A percentile compares a stretch with the other conserved stretches of the same genome.
Evolutionary conservation across 805 yeast species (phyloP).

Genomic region (Cyberlindnera japonica): DNA sequence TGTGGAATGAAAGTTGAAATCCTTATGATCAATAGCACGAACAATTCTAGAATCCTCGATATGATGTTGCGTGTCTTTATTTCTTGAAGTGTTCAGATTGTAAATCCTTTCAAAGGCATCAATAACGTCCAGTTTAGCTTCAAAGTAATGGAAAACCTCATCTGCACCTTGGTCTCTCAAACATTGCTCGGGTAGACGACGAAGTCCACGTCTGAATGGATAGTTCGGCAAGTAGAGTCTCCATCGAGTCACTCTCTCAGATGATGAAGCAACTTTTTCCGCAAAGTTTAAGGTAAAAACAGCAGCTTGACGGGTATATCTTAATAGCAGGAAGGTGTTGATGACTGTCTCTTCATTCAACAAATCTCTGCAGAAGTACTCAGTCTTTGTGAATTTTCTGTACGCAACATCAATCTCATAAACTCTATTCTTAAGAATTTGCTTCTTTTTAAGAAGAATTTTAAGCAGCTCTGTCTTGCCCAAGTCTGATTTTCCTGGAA

Average conservation of each 20-base stretch:
- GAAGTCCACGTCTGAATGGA: conserved; percentile 38
- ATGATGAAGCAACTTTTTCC: conserved; percentile 8
- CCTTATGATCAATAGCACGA: conserved; percentile 40
- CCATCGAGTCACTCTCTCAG: conserved; percentile 28
- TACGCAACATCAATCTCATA: conserved; percentile 33
- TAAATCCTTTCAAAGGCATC: conserved; percentile 43
- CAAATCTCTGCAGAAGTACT: conserved; percentile 34
- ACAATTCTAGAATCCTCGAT: conserved; percentile 16
- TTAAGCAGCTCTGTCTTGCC: not conserved
- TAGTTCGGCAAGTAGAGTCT: conserved; percentile 35
- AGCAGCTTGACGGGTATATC: conserved; percentile 40
- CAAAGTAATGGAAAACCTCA: conserved; percentile 39
- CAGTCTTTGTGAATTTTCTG: conserved; percentile 34
- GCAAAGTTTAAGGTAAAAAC: conserved; percentile 30
- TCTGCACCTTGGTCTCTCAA: conserved; percentile 45
- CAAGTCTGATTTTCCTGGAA: not conserved
- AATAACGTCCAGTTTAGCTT: conserved; percentile 41
- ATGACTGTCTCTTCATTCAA: conserved; percentile 34
- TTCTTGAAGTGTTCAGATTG: conserved; percentile 41
- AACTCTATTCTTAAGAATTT: conserved; percentile 29
- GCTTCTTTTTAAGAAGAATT: conserved; percentile 16
- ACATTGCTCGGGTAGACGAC: conserved; percentile 40
- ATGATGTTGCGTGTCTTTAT: conserved; percentile 11
- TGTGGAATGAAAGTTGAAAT: conserved; percentile 39
- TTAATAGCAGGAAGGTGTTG: conserved; percentile 37